Conservation (phyloP, 2,329 filamentous ascomycete species). For the Scedosporium boydii region DNA sequence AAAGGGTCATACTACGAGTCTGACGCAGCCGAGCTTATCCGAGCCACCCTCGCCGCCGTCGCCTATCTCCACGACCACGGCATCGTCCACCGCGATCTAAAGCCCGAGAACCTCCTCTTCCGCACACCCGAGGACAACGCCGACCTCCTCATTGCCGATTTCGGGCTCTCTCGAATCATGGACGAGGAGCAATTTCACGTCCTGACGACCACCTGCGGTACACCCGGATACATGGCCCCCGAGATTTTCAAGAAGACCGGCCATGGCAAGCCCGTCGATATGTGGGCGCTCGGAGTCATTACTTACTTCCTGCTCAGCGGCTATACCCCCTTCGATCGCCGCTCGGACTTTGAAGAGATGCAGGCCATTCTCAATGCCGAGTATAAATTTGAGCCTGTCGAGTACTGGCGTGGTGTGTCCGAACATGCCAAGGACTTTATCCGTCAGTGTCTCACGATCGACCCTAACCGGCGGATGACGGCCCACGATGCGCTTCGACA, state of each 20-base stretch:
- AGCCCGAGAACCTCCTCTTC: slow-evolving; percentile 95
- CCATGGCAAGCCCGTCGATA: slow-evolving; percentile 94
- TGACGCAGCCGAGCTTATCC: slow-evolving; percentile 89
- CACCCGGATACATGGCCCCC: slow-evolving; percentile 97
- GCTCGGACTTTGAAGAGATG: slow-evolving; percentile 98
- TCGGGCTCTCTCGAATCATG: slow-evolving; percentile 94
- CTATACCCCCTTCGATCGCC: slow-evolving; percentile 95
- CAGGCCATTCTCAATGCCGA: slow-evolving; percentile 95
- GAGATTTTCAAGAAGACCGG: slow-evolving; percentile 99
- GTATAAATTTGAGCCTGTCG: slow-evolving; percentile 86
- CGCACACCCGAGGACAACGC: slow-evolving; percentile 96
- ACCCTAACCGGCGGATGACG: slow-evolving; percentile 79
- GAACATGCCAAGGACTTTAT: slow-evolving; percentile 85
- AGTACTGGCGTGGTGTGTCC: slow-evolving; percentile 95
- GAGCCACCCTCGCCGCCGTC: slow-evolving; percentile 90
- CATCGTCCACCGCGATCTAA: slow-evolving; percentile 95
- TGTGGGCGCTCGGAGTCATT: slow-evolving; percentile 97
- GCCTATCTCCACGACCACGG: slow-evolving; percentile 97
- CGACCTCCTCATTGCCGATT: slow-evolving; percentile 93
- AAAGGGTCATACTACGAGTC: slow-evolving; percentile 98
- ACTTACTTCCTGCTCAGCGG: slow-evolving; percentile 97
- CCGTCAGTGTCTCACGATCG: slow-evolving; percentile 80
- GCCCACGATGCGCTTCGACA: slow-evolving; percentile 69
- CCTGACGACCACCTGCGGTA: slow-evolving; percentile 93
- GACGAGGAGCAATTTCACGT: slow-evolving; percentile 98